Conservation (phyloP, 2,329 filamentous ascomycete genomes). For the Sporothrix variecibatus region DNA sequence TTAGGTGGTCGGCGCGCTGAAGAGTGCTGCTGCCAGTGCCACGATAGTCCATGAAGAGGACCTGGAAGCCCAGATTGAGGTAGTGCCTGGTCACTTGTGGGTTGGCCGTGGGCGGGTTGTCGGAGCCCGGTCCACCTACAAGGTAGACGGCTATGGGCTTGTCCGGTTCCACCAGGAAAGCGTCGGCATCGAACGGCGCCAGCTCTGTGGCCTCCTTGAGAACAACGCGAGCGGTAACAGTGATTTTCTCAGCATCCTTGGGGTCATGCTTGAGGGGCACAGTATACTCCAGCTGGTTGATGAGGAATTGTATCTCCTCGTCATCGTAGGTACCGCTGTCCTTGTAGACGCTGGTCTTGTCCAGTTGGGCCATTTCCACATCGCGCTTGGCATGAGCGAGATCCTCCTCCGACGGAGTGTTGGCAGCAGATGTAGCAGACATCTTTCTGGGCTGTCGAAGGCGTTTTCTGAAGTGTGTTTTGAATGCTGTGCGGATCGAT, state of each 20-base stretch:
- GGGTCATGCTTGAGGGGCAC: conserved; percentile 27
- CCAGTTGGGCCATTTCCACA: not conserved
- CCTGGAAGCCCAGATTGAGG: conserved; percentile 66
- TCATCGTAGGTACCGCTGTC: not conserved
- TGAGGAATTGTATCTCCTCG: not conserved
- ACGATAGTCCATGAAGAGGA: conserved; percentile 70
- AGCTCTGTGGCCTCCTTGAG: not conserved
- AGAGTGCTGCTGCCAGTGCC: conserved; percentile 69
- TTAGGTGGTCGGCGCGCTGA: conserved; percentile 57
- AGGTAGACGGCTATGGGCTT: conserved; percentile 54
- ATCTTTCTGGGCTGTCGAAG: not conserved
- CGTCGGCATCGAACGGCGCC: not conserved
- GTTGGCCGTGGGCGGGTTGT: conserved; percentile 35
- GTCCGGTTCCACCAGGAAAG: not conserved
- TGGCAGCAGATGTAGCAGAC: not conserved
- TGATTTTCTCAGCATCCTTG: not conserved
- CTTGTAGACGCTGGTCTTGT: not conserved
- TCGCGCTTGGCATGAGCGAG: not conserved
- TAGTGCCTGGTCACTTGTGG: conserved; percentile 55
- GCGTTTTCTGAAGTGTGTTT: not conserved
- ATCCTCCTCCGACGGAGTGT: not conserved
- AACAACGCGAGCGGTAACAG: conserved; percentile 9
- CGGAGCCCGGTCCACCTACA: conserved; percentile 69
- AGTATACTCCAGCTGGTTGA: conserved; percentile 19
- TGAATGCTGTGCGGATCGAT: not conserved